Evolutionary conservation across 768 basidiomycete species (phyloP), one percentile per base, ranked within the genome.

Genomic region (Suillus paluster): DNA sequence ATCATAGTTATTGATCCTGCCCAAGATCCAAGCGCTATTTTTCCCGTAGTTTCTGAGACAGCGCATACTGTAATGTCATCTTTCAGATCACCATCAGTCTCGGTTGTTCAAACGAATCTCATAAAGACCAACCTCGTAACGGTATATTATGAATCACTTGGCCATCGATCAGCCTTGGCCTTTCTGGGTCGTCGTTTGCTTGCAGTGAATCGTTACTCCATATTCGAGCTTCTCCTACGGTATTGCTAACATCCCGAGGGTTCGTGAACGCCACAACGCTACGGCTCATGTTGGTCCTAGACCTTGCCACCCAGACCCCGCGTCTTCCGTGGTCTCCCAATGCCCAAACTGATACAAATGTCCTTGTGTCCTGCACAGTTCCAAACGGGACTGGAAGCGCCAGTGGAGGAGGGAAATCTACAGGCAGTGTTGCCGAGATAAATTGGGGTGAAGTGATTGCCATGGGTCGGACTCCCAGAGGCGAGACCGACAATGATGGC

Each of bases 51-150:
- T 63, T 85, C 84, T 6, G 77, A 78, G 42, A 85, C 75, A 10
- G 80, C 75, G 63, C 83, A 85, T 57, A 75, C 73, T 12, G 72
- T 79, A 7, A 83, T 69, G 64, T 84, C 83, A 64, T 84, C 83
- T 80, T 50, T 25, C 25, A 15, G 21, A 3, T 38, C 19, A 19
- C 11, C 21, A 21, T 57, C 30, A 60, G 45, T 53, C 21, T 6
- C 36, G 14, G 17, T 9, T 25, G 17, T 25, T 1, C 36, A 39
- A 39, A 39, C 10, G 17, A 27, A 23, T 19, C 38, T 23, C 14
- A 36, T 27, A n/a, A 45, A 54, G 57, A 64, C 68, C 4, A 11
- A 75, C 71, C 75, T 68, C 67, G 71, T 48, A 74, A 71, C 5
- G 64, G 33, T 12, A 74, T 64, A 33, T 54, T 42, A 10, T 68